Evolutionary conservation across 2,329 filamentous ascomycete species (phyloP), one percentile per base, ranked within the genome.

Genomic region (Aspergillaceae sp.): DNA sequence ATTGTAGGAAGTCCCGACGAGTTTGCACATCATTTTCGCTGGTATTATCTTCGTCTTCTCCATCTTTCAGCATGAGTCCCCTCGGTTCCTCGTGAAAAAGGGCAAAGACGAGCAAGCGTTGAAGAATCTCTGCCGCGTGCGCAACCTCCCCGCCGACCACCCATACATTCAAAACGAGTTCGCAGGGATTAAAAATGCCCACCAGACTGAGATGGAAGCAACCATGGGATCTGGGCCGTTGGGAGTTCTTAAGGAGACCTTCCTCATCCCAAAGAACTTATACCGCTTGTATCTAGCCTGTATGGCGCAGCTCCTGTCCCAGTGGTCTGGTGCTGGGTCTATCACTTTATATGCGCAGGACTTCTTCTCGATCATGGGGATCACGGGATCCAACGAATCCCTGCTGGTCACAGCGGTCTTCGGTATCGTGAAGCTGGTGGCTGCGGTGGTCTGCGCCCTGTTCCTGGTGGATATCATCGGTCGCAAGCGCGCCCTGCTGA

Each of bases 401-500:
- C 76, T 89, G 0, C 79, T 89, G 34, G 78, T 86, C 9, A 89
- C 84, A 0, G 84, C 79, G 3, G 79, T 91, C 43, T 88, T 90
- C 45, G 86, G 86, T 38, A 77, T 88, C 43, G 74, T 88, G 55
- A 90, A 90, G 60, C 77, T 90, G 45, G 61, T 78, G 5, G 76
- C 82, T 0, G 79, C 83, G 9, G 61, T 89, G 30, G 53, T 79
- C 35, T 90, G 85, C 61, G 85, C 86, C 0, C 74, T 89, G 44
- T 87, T 90, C 75, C 75, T 90, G 6, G 84, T 90, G 52, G 86
- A 90, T 55, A 80, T 84, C 45, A 82, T 90, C 52, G 86, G 86
- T 4, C 82, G 86, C 48, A 89, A 88, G 57, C 77, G 80, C 5
- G 73, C 81, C 0, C 72, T 84, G 0, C 71, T 82, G 11, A 63